Evolutionary conservation across 2,329 filamentous ascomycete species (phyloP).

Genomic region (Neocatenulostroma microsporum): DNA sequence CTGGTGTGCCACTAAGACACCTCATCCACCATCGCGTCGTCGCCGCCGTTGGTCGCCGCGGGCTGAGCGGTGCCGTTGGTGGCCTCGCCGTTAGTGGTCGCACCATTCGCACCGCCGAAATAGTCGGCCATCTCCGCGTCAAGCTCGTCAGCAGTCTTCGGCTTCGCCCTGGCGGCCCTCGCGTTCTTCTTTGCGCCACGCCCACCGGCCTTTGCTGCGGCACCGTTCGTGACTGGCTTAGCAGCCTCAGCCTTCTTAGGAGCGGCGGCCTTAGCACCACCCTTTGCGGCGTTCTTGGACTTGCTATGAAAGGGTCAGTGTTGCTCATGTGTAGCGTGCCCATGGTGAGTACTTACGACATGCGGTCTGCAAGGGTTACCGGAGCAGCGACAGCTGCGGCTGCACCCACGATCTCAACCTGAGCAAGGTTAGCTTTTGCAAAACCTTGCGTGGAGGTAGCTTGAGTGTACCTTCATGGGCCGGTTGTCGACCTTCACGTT

Average conservation of each 20-base stretch:
- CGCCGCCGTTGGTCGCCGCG: conserved; percentile 28
- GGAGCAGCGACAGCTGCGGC: conserved; percentile 56
- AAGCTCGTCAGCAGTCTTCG: conserved; percentile 89
- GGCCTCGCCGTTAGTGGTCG: conserved; percentile 33
- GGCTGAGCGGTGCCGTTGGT: conserved; percentile 41
- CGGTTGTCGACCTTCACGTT: conserved; percentile 82
- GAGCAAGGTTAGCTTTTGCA: no score
- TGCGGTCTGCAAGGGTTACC: conserved; percentile 73
- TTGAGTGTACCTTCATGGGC: conserved; percentile 70
- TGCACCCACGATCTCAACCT: conserved; percentile 88
- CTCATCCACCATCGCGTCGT: conserved; percentile 37
- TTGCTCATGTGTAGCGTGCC: conserved; percentile 6
- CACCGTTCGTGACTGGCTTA: conserved; percentile 47
- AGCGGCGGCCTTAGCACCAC: conserved; percentile 12
- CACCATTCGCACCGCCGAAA: conserved; percentile 50
- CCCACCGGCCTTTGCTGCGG: conserved; percentile 44
- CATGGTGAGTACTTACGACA: conserved; percentile 63
- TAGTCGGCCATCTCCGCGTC: conserved; percentile 98
- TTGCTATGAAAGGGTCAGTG: conserved; percentile 16
- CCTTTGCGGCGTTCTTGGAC: conserved; percentile 28
- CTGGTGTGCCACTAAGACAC: conserved; percentile 38
- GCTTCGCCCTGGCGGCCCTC: conserved; percentile 58
- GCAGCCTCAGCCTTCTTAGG: conserved; percentile 22
- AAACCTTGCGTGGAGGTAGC: neutral
- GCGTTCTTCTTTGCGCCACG: conserved; percentile 49